Base-by-base conservation (phyloP, 495 filamentous ascomycete species). In the Penicillium coffeae region DNA sequence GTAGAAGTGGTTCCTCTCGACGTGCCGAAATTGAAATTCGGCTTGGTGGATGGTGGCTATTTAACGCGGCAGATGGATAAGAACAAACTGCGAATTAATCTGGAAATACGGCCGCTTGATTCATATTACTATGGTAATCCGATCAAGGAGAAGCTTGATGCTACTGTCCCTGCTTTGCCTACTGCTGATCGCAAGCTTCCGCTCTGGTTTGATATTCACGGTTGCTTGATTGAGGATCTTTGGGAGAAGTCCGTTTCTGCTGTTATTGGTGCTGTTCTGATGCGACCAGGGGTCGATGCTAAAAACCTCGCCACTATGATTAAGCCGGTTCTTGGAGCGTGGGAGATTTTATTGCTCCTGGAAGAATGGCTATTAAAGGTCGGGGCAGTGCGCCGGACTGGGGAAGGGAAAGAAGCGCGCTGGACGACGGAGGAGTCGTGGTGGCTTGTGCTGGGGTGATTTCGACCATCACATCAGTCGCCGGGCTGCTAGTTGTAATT, bases 171-270 rank as follows among this genome's bases (percentile, higher is more conserved):
- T 27, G 74, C 66, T 3, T 44, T 50, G 18, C 59, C 58, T 30
- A 71, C 63, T 13, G 32, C 22, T 3, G 25, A 45, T 2, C 8
- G 27, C 3, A 81, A 60, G 55, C 70, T 88, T 15, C 90, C 90
- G 0, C 65, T 90, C 20, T 96, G 90, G 90, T 80, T 79, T 50
- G 88, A 89, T 63, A 85, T 95, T 38, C 80, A 88, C 42, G 82
- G 79, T 1, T 64, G 77, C 8, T 64, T 90, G 10, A 75, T 87
- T 30, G 53, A 49, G 2, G 66, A 74, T 5, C 68, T 85, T 33
- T 96, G 90, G 90, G 68, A 81, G 2, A 67, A 78, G 55, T 76
- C 80, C 7, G 63, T 88, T 10, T 75, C 73, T 8, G 76, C 80
- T 15, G 70, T 88, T 10, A 50, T 83, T 8, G 71, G 82, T 15